These are phyloP conservation scores for Heteromeles arbutifolia DNA, from an alignment of 306 rosid genomes.

Conservation along the genomic window DNA sequence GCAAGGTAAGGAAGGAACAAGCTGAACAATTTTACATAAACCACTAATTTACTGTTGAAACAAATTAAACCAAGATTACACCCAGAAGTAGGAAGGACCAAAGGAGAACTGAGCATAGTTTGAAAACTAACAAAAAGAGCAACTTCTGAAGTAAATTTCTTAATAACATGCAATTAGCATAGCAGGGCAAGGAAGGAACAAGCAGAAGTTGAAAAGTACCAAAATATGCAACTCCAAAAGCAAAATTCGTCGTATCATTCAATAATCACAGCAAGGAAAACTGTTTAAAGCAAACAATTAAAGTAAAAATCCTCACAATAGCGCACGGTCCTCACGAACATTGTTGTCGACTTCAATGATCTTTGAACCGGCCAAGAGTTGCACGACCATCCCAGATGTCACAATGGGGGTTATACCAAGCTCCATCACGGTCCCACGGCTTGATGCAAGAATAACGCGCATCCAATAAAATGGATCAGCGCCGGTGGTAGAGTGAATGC, in stretches of 20 bases:
- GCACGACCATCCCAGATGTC: constrained; percentile 88
- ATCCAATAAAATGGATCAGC: constrained; percentile 97
- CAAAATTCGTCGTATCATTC: not conserved
- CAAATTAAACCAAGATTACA: not conserved
- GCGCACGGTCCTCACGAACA: constrained; percentile 91
- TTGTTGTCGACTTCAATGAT: constrained; percentile 87
- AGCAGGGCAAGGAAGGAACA: no score
- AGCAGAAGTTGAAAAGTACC: not conserved
- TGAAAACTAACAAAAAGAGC: no score
- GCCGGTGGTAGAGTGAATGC: constrained; percentile 91
- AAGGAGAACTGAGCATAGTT: no score
- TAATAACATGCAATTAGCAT: no score
- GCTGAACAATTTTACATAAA: not conserved
- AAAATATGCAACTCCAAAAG: not conserved
- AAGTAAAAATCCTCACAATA: constrained; percentile 45
- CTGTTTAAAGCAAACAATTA: not conserved
- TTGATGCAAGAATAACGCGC: constrained; percentile 90
- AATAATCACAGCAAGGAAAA: not conserved
- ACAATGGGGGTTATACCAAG: constrained; percentile 93
- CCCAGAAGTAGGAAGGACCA: no score
- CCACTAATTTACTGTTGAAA: not conserved
- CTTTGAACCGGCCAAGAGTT: constrained; percentile 81
- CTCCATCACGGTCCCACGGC: constrained; percentile 94
- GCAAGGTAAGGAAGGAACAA: not conserved
- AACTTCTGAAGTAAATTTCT: no score